phyloP scores from a whole-genome alignment of 1,139 yeast genomes.

The Blastobotrys aristatus region DNA sequence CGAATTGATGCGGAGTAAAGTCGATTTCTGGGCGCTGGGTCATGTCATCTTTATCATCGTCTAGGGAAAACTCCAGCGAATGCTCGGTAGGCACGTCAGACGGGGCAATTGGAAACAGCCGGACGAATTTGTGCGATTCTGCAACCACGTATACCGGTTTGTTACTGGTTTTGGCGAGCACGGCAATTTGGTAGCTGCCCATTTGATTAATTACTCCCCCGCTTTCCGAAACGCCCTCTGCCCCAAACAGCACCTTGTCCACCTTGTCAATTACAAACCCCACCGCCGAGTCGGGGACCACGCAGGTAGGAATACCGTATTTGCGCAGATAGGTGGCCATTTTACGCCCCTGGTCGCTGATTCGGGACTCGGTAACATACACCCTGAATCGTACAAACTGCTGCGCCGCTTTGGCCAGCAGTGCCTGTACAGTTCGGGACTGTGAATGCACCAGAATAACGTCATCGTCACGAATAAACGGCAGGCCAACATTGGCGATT shows the following conservation, averaged over 20 bases:
- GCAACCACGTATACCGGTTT: slow-evolving; percentile 94
- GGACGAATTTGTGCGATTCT: slow-evolving; percentile 90
- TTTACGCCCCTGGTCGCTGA: slow-evolving; percentile 70
- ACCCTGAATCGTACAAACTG: slow-evolving; percentile 80
- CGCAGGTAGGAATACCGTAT: slow-evolving; percentile 84
- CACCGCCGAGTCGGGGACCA: slow-evolving; percentile 89
- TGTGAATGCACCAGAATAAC: slow-evolving; percentile 82
- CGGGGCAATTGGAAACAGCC: slow-evolving; percentile 91
- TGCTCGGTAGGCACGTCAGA: slow-evolving; percentile 75
- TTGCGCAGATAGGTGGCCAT: slow-evolving; percentile 67
- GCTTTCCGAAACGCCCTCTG: slow-evolving; percentile 98
- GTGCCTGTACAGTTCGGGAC: slow-evolving; percentile 82
- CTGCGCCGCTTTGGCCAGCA: slow-evolving; percentile 69
- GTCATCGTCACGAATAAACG: slow-evolving; percentile 91
- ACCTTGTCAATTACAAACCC: slow-evolving; percentile 89
- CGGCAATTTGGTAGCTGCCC: slow-evolving; percentile 94
- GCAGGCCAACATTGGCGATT: slow-evolving; percentile 82
- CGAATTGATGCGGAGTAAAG: slow-evolving; percentile 92
- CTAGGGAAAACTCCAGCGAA: slow-evolving; percentile 34
- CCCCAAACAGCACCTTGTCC: slow-evolving; percentile 92
- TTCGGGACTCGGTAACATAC: slow-evolving; percentile 88
- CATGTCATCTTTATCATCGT: slow-evolving; percentile 26
- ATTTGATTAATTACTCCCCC: slow-evolving; percentile 97
- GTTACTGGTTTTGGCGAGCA: slow-evolving; percentile 81
- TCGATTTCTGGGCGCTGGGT: slow-evolving; percentile 55